phyloP scores from a whole-genome alignment of 371 early-diverging fungal species.

The Nematocida major region DNA sequence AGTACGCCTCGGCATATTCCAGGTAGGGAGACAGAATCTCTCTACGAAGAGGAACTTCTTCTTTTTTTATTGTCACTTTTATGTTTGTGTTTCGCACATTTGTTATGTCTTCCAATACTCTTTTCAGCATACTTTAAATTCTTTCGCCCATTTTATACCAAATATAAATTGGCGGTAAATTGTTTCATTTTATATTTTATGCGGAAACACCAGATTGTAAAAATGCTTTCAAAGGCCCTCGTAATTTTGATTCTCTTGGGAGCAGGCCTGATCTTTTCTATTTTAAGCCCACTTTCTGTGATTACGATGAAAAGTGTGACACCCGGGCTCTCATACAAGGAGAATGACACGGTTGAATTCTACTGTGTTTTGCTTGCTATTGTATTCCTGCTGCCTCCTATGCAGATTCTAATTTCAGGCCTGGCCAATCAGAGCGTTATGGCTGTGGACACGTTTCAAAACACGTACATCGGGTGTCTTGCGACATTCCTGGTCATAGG shows the following conservation, averaged over 20 bases:
- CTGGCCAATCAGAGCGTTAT: background rate
- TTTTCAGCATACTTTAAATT: constrained; percentile 47
- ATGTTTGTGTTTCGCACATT: constrained; percentile 59
- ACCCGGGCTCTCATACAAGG: background rate
- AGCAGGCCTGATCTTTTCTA: background rate
- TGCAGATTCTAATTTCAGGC: background rate
- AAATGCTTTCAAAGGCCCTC: background rate
- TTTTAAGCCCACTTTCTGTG: background rate
- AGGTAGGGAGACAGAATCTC: constrained; percentile 16
- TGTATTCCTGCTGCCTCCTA: background rate
- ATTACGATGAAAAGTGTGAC: background rate
- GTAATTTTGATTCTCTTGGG: background rate
- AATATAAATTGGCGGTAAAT: constrained; percentile 17
- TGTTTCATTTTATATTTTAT: constrained; percentile 4
- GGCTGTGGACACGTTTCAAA: background rate
- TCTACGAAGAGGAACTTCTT: constrained; percentile 12
- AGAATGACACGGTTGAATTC: background rate
- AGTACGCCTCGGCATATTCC: constrained; percentile 33
- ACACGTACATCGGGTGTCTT: background rate
- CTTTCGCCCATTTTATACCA: constrained; percentile 11
- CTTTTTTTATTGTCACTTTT: constrained; percentile 61
- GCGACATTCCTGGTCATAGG: background rate
- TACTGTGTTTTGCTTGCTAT: background rate
- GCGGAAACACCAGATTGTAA: background rate
- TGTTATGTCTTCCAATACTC: constrained; percentile 63